Evolutionary conservation across 139 green algal genomes (phyloP).

Genomic region (Coelastrella sp.): DNA sequence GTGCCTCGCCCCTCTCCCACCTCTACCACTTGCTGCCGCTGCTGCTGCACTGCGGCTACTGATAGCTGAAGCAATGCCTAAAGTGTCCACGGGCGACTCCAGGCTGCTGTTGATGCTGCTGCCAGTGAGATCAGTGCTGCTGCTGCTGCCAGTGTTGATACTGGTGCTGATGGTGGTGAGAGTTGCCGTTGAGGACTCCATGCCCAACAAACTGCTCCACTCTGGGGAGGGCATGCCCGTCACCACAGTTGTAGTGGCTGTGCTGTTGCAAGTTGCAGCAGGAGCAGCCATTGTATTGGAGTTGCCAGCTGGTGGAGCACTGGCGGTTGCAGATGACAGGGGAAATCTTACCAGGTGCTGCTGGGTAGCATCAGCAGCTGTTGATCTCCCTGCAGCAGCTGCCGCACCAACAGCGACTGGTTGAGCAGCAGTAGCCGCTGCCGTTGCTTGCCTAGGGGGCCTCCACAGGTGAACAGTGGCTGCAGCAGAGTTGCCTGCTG

Average conservation of each 20-base stretch:
- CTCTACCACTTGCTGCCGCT: neutral
- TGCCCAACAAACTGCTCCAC: neutral
- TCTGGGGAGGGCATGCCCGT: neutral
- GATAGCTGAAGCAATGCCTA: neutral
- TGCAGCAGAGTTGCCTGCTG: neutral
- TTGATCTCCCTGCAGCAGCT: neutral
- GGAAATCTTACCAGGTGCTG: neutral
- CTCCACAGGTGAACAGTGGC: neutral
- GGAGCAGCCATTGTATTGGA: neutral
- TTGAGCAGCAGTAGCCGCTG: neutral
- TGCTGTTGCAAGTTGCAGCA: neutral
- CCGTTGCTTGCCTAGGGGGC: neutral
- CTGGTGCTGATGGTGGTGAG: neutral
- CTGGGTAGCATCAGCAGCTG: neutral
- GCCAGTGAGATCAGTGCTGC: neutral
- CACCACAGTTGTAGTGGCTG: neutral
- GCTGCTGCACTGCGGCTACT: neutral
- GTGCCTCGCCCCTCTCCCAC: neutral
- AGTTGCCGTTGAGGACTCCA: neutral
- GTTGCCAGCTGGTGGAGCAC: neutral
- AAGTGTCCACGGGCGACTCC: neutral
- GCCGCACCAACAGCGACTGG: neutral
- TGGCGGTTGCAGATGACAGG: neutral
- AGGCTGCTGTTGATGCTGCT: slow-evolving; percentile 2
- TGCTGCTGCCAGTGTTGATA: neutral